phyloP scores from a whole-genome alignment of 345 rosid species.

The Lepidium aucheri region DNA sequence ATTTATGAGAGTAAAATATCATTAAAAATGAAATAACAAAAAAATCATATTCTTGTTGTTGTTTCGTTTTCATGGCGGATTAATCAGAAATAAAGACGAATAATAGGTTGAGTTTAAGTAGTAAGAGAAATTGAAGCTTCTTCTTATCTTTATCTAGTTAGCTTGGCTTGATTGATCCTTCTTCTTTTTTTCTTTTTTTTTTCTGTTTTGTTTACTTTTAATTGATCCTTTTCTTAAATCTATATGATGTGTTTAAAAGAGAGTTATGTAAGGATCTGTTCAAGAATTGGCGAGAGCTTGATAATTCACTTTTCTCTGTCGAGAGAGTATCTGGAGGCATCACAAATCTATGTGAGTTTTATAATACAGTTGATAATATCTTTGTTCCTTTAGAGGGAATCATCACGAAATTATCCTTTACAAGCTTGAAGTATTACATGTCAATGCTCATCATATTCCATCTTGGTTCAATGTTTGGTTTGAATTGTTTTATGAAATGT shows the following conservation, averaged over 20 bases:
- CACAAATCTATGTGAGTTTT: conserved; percentile 74
- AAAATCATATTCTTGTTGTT: not conserved
- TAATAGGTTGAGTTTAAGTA: not conserved
- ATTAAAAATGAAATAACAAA: not conserved
- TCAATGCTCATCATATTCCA: not conserved
- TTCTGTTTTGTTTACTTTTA: not conserved
- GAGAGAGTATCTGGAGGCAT: conserved; percentile 90
- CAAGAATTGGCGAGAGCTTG: conserved; percentile 59
- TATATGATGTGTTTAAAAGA: conserved; percentile 30
- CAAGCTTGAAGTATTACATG: not conserved
- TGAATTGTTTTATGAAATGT: not conserved
- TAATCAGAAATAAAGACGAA: not conserved
- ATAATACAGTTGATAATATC: not conserved
- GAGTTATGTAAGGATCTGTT: conserved; percentile 80
- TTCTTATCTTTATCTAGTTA: not conserved
- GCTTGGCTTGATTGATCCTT: not conserved
- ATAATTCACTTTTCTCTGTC: conserved; percentile 56
- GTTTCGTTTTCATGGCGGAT: conserved; percentile 1
- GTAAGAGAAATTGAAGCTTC: not conserved
- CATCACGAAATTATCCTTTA: not conserved
- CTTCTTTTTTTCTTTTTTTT: not conserved
- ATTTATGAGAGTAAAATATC: not conserved
- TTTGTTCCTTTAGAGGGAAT: not conserved
- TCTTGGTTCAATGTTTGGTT: not conserved
- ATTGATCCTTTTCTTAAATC: not conserved